These are phyloP conservation scores for Carex kokanica DNA, from an alignment of 176 grass and related monocot species.

Conservation along the genomic window DNA sequence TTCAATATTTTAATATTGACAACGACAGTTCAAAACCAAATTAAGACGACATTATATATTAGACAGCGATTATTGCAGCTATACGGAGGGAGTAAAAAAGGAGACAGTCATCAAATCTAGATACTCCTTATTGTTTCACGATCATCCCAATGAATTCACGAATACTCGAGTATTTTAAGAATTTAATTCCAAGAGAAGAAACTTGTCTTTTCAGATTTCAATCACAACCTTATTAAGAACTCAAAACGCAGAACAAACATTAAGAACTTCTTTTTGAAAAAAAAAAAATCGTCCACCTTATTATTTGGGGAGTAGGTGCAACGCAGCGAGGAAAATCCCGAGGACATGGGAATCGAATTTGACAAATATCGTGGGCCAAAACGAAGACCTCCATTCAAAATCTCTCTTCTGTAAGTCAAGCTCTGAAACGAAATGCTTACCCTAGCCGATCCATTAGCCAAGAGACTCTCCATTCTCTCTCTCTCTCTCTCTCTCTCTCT, in stretches of 20 bases:
- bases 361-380: not conserved
- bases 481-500: no score
- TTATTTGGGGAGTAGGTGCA: not conserved
- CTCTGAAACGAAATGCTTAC: not conserved
- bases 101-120: not conserved
- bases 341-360: not conserved
- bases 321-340: not conserved
- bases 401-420: not conserved
- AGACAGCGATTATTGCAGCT: not conserved
- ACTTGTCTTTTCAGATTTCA: not conserved
- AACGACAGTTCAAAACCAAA: not conserved
- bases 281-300: not conserved
- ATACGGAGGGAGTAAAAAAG: not conserved
- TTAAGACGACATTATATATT: not conserved
- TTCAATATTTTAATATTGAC: not conserved
- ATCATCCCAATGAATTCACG: not conserved
- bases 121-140: not conserved
- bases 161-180: not conserved
- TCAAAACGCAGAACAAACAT: not conserved
- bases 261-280: not conserved
- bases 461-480: constrained; percentile 22
- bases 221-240: not conserved
- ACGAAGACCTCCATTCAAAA: not conserved
- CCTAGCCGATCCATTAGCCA: constrained; percentile 1
- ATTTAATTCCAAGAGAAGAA: not conserved